Evolutionary conservation across 352 stramenopile species (phyloP), one percentile per base, ranked within the genome.

Genomic region (Globisporangium abappressorium): DNA sequence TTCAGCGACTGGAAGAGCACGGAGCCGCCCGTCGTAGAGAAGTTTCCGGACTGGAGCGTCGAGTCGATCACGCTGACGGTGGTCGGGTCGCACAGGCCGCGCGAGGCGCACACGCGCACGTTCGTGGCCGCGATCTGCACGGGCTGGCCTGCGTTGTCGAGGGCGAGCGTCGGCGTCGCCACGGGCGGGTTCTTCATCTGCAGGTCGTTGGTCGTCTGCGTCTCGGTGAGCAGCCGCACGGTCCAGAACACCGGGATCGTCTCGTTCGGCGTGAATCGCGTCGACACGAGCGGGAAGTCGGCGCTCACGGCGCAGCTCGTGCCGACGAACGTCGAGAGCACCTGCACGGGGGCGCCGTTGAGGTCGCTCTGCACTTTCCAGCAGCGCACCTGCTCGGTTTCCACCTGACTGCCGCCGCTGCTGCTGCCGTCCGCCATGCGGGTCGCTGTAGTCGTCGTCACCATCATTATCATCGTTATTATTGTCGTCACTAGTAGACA

Each of bases 111-210:
- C 7, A 75, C 76, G 34, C 79, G 78, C 9, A 80, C 66, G 59
- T 83, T 84, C 9, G 74, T 87, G 22, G 66, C 73, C 6, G 73
- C 30, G 74, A 90, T 89, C 70, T 89, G 77, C 62, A 80, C 74
- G 20, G 28, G 26, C 51, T 68, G 22, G 38, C 67, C 66, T 5
- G 33, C n/a, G 59, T 82, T 58, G 68, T 81, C 76, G 3, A 70
- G 55, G 47, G 60, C 72, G n/a, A 77, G 65, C 3, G 78, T 76
- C 18, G 69, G 14, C 41, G 76, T 78, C 12, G 54, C 65, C n/a
- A 63, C 54, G 3, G 80, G 79, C 15, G 80, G 79, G 41, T 81
- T 57, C 11, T 74, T 70, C 57, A 91, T 84, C 28, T 73, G 62
- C 57, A 91, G 68, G 22, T 51, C 70, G 68, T 91, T 90, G 18